Percentiles rank a stretch among this genome's conserved stretches.
phyloP scores from a whole-genome alignment of 2,329 filamentous ascomycete genomes.

The Macroventuria anomochaeta region DNA sequence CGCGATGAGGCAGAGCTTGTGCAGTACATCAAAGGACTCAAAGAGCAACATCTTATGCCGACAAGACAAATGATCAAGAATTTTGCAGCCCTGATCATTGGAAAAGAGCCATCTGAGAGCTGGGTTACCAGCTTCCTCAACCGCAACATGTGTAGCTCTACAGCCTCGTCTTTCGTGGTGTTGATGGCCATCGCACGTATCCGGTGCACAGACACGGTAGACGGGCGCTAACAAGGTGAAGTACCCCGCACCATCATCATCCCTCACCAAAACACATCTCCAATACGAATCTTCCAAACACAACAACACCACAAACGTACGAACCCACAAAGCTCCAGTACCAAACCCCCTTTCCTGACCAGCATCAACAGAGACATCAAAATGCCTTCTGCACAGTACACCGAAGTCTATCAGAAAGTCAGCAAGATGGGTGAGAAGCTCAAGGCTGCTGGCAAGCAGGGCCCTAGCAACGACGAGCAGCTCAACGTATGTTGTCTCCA shows the following conservation, averaged over 20 bases:
- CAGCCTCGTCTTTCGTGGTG: too few relatives aligned
- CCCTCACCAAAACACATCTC: slow-evolving; percentile 18
- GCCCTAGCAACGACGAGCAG: slow-evolving; percentile 43
- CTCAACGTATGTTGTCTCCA: slow-evolving; percentile 61
- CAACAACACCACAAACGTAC: slow-evolving; percentile 5
- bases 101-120: too few relatives aligned
- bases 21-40: too few relatives aligned
- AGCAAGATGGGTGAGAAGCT: slow-evolving; percentile 41
- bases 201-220: too few relatives aligned
- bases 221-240: too few relatives aligned
- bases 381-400: slow-evolving; percentile 42
- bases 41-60: too few relatives aligned
- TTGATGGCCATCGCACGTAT: too few relatives aligned
- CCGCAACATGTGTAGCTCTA: too few relatives aligned
- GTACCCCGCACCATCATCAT: slow-evolving; percentile 12
- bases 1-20: too few relatives aligned
- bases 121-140: too few relatives aligned
- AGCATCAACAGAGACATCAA: slow-evolving; percentile 7
- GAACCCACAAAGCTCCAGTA: background rate
- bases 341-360: background rate
- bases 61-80: too few relatives aligned
- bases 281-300: slow-evolving; percentile 5
- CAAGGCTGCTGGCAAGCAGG: slow-evolving; percentile 34
- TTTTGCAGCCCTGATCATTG: too few relatives aligned
- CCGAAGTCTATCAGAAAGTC: slow-evolving; percentile 41